These are phyloP conservation scores for Achlya hypogyna DNA, from an alignment of 352 stramenopile genomes.

Conservation along the genomic window DNA sequence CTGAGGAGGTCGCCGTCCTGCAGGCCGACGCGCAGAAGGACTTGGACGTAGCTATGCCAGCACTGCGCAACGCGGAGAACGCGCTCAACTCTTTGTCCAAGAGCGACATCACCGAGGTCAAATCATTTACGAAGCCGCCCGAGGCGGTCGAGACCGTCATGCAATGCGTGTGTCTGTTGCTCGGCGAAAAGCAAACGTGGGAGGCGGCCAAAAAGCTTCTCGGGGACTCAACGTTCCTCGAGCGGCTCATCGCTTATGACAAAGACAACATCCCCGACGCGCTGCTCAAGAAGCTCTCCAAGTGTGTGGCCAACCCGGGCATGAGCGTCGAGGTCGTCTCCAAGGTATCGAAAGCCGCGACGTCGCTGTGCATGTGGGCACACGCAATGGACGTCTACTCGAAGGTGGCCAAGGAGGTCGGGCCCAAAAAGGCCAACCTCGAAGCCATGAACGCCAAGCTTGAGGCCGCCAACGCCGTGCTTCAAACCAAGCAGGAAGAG, in stretches of 20 bases:
- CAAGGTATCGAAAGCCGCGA: slow-evolving; percentile 89
- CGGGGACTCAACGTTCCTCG: slow-evolving; percentile 79
- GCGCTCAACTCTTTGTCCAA: slow-evolving; percentile 87
- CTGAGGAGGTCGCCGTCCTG: slow-evolving; percentile 83
- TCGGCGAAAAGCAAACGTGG: slow-evolving; percentile 91
- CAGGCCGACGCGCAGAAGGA: slow-evolving; percentile 90
- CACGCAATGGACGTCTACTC: slow-evolving; percentile 94
- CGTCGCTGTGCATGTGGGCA: slow-evolving; percentile 90
- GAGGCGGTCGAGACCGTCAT: slow-evolving; percentile 89
- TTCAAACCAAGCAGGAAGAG: slow-evolving; percentile 85
- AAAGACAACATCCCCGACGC: slow-evolving; percentile 90
- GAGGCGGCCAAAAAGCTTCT: slow-evolving; percentile 89
- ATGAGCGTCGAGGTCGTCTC: slow-evolving; percentile 88
- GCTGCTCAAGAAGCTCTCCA: slow-evolving; percentile 85
- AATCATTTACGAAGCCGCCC: slow-evolving; percentile 90
- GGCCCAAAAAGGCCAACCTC: slow-evolving; percentile 85
- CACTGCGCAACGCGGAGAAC: slow-evolving; percentile 83
- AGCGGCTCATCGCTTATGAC: slow-evolving; percentile 87
- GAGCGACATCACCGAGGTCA: slow-evolving; percentile 91
- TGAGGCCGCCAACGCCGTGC: slow-evolving; percentile 71
- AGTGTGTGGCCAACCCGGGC: slow-evolving; percentile 67
- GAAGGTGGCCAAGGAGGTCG: slow-evolving; percentile 91
- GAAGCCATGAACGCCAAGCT: slow-evolving; percentile 89
- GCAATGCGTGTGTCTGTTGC: slow-evolving; percentile 90
- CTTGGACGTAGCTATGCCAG: slow-evolving; percentile 88